Conservation (phyloP, 2,329 filamentous ascomycete genomes). For the Pseudopyrenochaeta lycopersici region DNA sequence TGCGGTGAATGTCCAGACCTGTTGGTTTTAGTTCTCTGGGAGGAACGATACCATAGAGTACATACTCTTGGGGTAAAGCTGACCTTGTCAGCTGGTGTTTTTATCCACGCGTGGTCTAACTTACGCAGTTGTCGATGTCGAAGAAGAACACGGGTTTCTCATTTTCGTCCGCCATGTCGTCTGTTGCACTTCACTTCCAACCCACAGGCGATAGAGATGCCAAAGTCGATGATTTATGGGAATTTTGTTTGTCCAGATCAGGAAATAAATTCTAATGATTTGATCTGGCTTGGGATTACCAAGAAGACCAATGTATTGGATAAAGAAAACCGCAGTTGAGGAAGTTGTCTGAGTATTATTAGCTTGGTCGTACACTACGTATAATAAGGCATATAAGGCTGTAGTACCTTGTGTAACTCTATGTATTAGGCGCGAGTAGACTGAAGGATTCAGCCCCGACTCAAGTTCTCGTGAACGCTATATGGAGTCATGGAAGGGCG, state of each 20-base stretch:
- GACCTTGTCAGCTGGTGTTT: background rate
- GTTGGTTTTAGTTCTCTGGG: slow-evolving; percentile 43
- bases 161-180: slow-evolving; percentile 34
- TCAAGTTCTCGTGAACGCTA: background rate
- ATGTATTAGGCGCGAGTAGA: background rate
- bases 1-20: slow-evolving; percentile 81
- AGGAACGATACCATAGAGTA: slow-evolving; percentile 2
- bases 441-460: background rate
- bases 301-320: too few species aligned
- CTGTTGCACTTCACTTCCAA: background rate
- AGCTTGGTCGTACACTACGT: too few species aligned
- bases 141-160: slow-evolving; percentile 73
- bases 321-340: too few species aligned
- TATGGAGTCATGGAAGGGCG: slow-evolving; percentile 16
- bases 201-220: too few species aligned
- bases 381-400: too few species aligned
- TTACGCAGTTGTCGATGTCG: slow-evolving; percentile 95
- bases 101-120: slow-evolving; percentile 24
- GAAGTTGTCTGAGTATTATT: too few species aligned
- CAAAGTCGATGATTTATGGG: too few species aligned
- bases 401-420: too few species aligned
- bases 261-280: too few species aligned
- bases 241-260: too few species aligned
- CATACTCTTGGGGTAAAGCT: slow-evolving; percentile 86
- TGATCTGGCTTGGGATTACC: too few species aligned